phyloP scores from a whole-genome alignment of 2,329 filamentous ascomycete species.

The Aureobasidium musti region DNA sequence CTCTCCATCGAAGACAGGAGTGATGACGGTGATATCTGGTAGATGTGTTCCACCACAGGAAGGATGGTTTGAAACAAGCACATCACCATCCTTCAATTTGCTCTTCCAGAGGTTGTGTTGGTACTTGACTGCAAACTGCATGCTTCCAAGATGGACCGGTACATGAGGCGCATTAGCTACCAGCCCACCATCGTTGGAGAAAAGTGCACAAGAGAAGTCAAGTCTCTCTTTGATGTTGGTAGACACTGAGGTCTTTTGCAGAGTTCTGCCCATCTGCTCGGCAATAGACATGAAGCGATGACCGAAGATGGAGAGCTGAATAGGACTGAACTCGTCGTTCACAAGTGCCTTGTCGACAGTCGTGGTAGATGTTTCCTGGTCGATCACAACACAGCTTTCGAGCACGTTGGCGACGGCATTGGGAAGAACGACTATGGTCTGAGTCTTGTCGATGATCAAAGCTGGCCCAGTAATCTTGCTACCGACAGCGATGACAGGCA shows the following conservation, averaged over 20 bases:
- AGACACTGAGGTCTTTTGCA: constrained; percentile 59
- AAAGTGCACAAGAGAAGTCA: constrained; percentile 50
- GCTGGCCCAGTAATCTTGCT: constrained; percentile 38
- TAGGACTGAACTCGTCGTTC: constrained; percentile 49
- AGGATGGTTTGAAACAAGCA: constrained; percentile 39
- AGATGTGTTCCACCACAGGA: constrained; percentile 39
- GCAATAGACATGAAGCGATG: constrained; percentile 62
- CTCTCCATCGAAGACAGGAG: constrained; percentile 37
- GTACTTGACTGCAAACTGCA: constrained; percentile 37
- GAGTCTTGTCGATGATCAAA: constrained; percentile 47
- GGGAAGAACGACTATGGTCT: constrained; percentile 50
- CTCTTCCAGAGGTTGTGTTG: constrained; percentile 36
- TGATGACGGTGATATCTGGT: constrained; percentile 38
- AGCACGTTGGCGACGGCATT: constrained; percentile 44
- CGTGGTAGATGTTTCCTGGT: constrained; percentile 34
- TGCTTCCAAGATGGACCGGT: constrained; percentile 46
- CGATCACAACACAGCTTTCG: constrained; percentile 45
- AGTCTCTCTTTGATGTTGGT: constrained; percentile 52
- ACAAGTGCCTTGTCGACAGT: constrained; percentile 30
- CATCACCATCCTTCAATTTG: constrained; percentile 37
- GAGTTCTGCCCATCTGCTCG: constrained; percentile 60
- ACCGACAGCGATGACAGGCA: constrained; percentile 34
- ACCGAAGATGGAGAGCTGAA: constrained; percentile 57
- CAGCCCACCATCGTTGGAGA: constrained; percentile 47
- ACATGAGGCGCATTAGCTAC: constrained; percentile 49